Evolutionary conservation across 1,139 yeast genomes (phyloP), one percentile per base, ranked within the genome.

Genomic region (Yamadazyma buinensis): DNA sequence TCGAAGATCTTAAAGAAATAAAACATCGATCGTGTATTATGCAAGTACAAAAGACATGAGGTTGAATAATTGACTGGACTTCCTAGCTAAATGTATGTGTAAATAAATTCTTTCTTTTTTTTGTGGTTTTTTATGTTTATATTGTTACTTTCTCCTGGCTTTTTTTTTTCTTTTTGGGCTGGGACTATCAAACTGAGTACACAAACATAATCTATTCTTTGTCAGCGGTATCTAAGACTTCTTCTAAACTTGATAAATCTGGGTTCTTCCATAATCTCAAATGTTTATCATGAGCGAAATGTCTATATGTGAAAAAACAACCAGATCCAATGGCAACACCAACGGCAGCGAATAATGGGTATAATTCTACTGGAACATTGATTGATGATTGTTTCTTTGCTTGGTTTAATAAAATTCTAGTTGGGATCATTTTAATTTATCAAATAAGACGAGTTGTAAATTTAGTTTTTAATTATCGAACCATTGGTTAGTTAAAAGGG

Each of bases 181-280:
- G n/a, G n/a, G n/a, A n/a, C n/a, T n/a, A n/a, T n/a, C n/a, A n/a
- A n/a, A n/a, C n/a, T n/a, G n/a, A n/a, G n/a, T n/a, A n/a, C n/a
- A n/a, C n/a, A n/a, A n/a, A n/a, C n/a, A n/a, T n/a, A n/a, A n/a
- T n/a, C n/a, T 55, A 55, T 45, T 65, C 64, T 44, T 59, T 53
- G 37, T 63, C 57, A 32, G 67, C 74, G 53, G 75, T 67, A 48
- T 72, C 71, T 57, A 82, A 71, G 40, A 79, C 81, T 28, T 74
- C 73, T 48, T 79, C 76, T 53, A 79, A 69, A 36, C 59, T 66
- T 51, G 80, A 69, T 56, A 70, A 65, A 54, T 70, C 49, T 47
- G 94, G 80, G 64, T 77, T 77, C 64, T 79, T 77, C 69, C 83
- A 75, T 49, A 84, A 69, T 70, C 87, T 80, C 59, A 84, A 72